Conservation (phyloP, 1,284 basidiomycete species). For the Leccinum solheimii region DNA sequence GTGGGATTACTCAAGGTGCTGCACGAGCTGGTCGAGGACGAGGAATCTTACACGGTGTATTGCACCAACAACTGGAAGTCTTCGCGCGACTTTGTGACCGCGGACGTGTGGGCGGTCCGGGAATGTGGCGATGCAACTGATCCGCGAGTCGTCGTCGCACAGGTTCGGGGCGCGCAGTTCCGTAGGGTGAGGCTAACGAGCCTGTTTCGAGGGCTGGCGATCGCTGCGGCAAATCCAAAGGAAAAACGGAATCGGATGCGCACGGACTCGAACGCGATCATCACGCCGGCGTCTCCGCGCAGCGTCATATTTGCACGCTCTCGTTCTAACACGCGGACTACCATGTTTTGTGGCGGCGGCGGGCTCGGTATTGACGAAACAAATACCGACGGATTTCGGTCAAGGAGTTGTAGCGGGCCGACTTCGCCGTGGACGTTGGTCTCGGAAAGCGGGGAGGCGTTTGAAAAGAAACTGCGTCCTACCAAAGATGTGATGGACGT, state of each 20-base stretch:
- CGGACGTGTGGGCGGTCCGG: conserved; percentile 53
- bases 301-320: conserved; percentile 32
- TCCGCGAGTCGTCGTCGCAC: conserved; percentile 47
- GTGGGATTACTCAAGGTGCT: conserved; percentile 51
- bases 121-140: conserved; percentile 20
- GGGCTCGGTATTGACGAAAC: conserved; percentile 7
- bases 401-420: conserved; percentile 23
- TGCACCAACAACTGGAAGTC: conserved; percentile 47
- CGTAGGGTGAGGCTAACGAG: conserved; percentile 49
- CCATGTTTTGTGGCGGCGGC: conserved; percentile 10
- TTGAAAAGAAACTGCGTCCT: not conserved
- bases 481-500: not conserved
- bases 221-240: conserved; percentile 28
- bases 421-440: conserved; percentile 43
- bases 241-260: conserved; percentile 18
- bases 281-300: conserved; percentile 25
- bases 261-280: conserved; percentile 32
- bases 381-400: not conserved
- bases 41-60: conserved; percentile 50
- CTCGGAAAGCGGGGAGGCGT: conserved; percentile 7
- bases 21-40: conserved; percentile 41
- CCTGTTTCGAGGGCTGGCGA: conserved; percentile 46
- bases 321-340: conserved; percentile 29
- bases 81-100: conserved; percentile 43
- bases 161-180: conserved; percentile 57